phyloP scores from a whole-genome alignment of 805 yeast genomes.

The Lipomyces chichibuensis region DNA sequence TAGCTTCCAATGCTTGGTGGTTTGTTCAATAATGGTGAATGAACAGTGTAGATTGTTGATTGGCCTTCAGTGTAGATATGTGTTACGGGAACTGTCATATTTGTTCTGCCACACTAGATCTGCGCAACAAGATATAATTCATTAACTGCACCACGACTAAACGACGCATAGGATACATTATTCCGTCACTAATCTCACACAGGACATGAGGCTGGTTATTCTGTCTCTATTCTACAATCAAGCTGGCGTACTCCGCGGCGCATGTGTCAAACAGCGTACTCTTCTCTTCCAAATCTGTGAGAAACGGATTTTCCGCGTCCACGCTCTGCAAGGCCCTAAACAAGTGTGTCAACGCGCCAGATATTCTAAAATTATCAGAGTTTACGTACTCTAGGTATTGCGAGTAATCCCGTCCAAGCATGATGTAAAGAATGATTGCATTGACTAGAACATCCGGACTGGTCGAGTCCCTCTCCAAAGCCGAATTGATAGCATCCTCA shows the following conservation, averaged over 20 bases:
- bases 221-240: conserved; percentile 26
- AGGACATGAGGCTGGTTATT: background rate
- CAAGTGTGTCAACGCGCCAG: conserved; percentile 45
- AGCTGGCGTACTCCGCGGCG: conserved; percentile 58
- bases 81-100: too few species aligned
- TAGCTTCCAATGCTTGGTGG: too few species aligned
- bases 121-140: background rate
- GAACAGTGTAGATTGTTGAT: too few species aligned
- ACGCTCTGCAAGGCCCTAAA: conserved; percentile 52
- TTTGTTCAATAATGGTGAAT: too few species aligned
- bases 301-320: conserved; percentile 60
- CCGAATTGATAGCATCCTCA: conserved; percentile 53
- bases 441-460: conserved; percentile 56
- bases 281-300: conserved; percentile 64
- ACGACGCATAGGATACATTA: background rate
- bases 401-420: conserved; percentile 51
- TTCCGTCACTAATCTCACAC: background rate
- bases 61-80: too few species aligned
- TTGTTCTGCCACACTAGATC: background rate
- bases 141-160: background rate
- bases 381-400: conserved; percentile 24
- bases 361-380: background rate
- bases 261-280: conserved; percentile 67
- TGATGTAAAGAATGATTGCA: conserved; percentile 62
- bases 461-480: conserved; percentile 49